A percentile compares a stretch with the other conserved stretches of the same genome.
Conservation (phyloP, 2,329 filamentous ascomycete genomes). For the Ciborinia camelliae region DNA sequence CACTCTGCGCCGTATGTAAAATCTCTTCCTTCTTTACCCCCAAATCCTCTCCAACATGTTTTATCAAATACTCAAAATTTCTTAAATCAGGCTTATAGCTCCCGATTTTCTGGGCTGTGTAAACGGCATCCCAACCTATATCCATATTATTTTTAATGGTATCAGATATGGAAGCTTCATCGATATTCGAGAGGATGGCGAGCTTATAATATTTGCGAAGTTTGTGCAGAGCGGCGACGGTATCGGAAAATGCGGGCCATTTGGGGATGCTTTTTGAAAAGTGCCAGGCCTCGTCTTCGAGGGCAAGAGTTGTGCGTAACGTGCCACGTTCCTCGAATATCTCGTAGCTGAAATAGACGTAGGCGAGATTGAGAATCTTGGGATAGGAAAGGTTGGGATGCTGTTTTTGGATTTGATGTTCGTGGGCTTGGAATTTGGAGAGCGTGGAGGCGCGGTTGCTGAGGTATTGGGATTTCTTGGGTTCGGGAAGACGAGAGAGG, state of each 20-base stretch:
- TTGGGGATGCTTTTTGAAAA: not conserved
- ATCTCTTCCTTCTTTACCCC: constrained; percentile 53
- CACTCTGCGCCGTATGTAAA: constrained; percentile 64
- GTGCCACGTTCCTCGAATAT: too few species aligned
- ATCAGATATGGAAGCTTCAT: not conserved
- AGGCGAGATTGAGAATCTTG: not conserved
- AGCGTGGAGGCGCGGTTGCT: constrained; percentile 14
- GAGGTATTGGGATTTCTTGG: constrained; percentile 1
- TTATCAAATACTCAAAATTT: constrained; percentile 65
- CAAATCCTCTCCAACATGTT: constrained; percentile 49
- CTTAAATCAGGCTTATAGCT: constrained; percentile 63
- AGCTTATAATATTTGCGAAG: not conserved
- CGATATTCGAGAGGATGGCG: not conserved
- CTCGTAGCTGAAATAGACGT: constrained; percentile 7
- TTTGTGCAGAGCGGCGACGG: not conserved
- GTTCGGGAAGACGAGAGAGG: constrained; percentile 15
- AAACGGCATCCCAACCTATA: constrained; percentile 54
- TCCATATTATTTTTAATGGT: constrained; percentile 31
- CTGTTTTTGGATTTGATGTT: constrained; percentile 39
- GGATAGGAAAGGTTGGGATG: constrained; percentile 39
- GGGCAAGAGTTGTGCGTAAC: too few species aligned
- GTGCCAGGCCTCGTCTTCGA: not conserved
- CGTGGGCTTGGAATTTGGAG: constrained; percentile 18
- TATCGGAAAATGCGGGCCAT: not conserved
- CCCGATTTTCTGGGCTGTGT: constrained; percentile 67